These are phyloP conservation scores for Fraxinus americana DNA, from an alignment of 257 asterid species.

Conservation along the genomic window DNA sequence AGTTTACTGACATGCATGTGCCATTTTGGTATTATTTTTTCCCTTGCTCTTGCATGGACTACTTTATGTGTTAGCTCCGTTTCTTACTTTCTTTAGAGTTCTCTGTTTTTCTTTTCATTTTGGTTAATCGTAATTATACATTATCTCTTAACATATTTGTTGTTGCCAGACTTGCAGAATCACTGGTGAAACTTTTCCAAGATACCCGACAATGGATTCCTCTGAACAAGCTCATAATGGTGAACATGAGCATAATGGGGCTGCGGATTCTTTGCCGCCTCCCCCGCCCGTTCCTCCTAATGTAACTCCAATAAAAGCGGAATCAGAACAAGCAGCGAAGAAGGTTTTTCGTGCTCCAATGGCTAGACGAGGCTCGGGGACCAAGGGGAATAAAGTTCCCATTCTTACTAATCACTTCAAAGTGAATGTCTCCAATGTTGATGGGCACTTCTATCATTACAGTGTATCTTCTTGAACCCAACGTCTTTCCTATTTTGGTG, in stretches of 20 bases:
- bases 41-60: too few species aligned
- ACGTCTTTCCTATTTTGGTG: not conserved
- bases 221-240: slow-evolving; percentile 44
- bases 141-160: not conserved
- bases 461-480: slow-evolving; percentile 51
- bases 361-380: slow-evolving; percentile 80
- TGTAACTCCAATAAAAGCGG: slow-evolving; percentile 57
- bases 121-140: not conserved
- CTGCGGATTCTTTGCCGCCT: slow-evolving; percentile 60
- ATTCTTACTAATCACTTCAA: slow-evolving; percentile 82
- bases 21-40: too few species aligned
- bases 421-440: slow-evolving; percentile 63
- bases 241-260: slow-evolving; percentile 41
- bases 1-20: too few species aligned
- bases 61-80: not conserved
- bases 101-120: not conserved
- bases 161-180: not conserved
- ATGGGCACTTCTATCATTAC: slow-evolving; percentile 81
- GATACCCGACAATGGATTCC: slow-evolving; percentile 38
- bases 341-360: slow-evolving; percentile 63
- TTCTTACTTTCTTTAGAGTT: not conserved
- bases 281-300: slow-evolving; percentile 84
- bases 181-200: not conserved
- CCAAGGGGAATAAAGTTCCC: slow-evolving; percentile 69
- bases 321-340: slow-evolving; percentile 45